Conservation (phyloP, 2,329 filamentous ascomycete genomes). For the Escovopsis weberi region DNA sequence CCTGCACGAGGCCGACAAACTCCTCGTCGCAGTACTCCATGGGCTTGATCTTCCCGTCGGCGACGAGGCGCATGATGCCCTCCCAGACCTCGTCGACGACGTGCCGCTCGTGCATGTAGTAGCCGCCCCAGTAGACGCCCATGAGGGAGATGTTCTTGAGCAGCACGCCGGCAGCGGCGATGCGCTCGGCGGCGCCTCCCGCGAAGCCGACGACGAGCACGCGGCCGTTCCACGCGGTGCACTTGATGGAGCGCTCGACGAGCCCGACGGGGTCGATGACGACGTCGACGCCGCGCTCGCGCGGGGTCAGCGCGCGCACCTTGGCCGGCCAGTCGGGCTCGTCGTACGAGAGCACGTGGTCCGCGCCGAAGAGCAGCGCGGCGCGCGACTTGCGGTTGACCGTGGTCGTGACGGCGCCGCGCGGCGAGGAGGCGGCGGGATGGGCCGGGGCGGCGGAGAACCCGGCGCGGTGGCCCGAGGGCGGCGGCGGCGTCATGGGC, state of each 20-base stretch:
- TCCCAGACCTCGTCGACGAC: slow-evolving; percentile 64
- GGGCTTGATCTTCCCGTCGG: slow-evolving; percentile 61
- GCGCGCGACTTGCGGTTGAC: slow-evolving; percentile 52
- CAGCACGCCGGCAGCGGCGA: slow-evolving; percentile 82
- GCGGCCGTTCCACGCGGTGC: slow-evolving; percentile 83
- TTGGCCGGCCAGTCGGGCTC: slow-evolving; percentile 46
- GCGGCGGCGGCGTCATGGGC: too few species aligned
- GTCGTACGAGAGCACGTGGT: slow-evolving; percentile 67
- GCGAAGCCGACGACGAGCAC: slow-evolving; percentile 84
- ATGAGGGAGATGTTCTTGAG: slow-evolving; percentile 88
- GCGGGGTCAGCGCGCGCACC: slow-evolving; percentile 66
- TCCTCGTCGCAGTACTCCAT: slow-evolving; percentile 72
- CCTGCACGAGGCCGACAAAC: slow-evolving; percentile 68
- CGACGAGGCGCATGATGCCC: slow-evolving; percentile 65
- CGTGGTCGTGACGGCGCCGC: slow-evolving; percentile 12
- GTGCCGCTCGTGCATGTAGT: slow-evolving; percentile 57
- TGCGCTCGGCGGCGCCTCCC: slow-evolving; percentile 61
- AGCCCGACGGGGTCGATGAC: slow-evolving; percentile 91
- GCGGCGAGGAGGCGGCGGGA: slow-evolving; percentile 40
- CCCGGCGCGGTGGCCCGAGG: too few species aligned
- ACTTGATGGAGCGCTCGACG: slow-evolving; percentile 78
- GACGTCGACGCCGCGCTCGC: slow-evolving; percentile 65
- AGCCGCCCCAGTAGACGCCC: slow-evolving; percentile 84
- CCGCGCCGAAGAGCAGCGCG: slow-evolving; percentile 67
- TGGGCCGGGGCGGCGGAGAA: too few species aligned